Evolutionary conservation across 352 stramenopile genomes (phyloP).

Genomic region (Globisporangium nagaii): DNA sequence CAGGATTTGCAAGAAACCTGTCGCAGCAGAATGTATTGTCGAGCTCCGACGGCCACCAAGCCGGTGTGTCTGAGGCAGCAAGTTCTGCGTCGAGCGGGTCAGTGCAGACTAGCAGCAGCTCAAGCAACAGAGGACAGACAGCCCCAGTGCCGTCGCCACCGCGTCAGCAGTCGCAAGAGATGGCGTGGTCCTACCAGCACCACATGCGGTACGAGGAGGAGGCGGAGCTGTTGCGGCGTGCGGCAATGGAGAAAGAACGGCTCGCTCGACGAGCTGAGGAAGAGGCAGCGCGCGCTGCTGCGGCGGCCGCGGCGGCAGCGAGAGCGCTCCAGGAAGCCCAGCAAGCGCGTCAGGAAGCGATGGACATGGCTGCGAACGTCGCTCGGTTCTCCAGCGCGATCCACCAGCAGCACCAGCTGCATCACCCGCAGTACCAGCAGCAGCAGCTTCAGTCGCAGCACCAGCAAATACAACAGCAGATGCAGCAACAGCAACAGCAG

Average conservation of each 20-base stretch:
- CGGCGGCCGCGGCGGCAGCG: constrained; percentile 59
- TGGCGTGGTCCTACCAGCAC: constrained; percentile 70
- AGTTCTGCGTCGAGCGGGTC: constrained; percentile 1
- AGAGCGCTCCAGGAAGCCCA: constrained; percentile 71
- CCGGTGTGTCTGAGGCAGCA: neutral
- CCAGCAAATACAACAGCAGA: constrained; percentile 14
- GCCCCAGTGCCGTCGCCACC: constrained; percentile 3
- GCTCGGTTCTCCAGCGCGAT: constrained; percentile 68
- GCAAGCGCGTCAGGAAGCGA: constrained; percentile 69
- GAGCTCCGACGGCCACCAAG: neutral
- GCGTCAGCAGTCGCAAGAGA: constrained; percentile 35
- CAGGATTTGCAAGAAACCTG: neutral
- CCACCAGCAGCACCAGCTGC: constrained; percentile 54
- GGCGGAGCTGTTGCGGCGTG: constrained; percentile 58
- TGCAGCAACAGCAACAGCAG: constrained; percentile 11
- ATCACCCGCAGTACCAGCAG: constrained; percentile 8
- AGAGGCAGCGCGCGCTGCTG: constrained; percentile 67
- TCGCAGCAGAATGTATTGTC: constrained; percentile 3
- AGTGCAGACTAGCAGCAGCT: neutral
- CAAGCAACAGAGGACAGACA: constrained; percentile 6
- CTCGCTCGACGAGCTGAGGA: constrained; percentile 71
- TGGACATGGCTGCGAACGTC: constrained; percentile 77
- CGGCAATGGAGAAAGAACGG: constrained; percentile 54
- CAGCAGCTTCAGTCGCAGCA: constrained; percentile 25
- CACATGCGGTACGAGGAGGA: constrained; percentile 72